Conservation (phyloP, 140 eudicot species). For the Stevia rebaudiana region DNA sequence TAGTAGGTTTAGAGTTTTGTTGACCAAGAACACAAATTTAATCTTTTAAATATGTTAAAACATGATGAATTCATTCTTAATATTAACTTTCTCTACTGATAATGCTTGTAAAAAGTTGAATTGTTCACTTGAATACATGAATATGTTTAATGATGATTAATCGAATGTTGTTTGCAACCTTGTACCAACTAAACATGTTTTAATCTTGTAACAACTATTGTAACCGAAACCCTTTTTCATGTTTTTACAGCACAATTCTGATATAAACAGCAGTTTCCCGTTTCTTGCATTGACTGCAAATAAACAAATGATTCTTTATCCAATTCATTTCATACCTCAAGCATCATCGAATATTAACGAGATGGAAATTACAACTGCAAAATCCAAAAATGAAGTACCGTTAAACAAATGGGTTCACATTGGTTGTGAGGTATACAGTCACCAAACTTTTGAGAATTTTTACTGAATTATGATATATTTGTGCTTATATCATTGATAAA, state of each 20-base stretch:
- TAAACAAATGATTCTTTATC: slow-evolving; percentile 53
- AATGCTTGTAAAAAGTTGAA: slow-evolving; percentile 2
- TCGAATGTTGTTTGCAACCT: background rate
- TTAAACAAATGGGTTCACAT: slow-evolving; percentile 71
- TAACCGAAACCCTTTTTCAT: background rate
- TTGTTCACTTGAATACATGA: background rate
- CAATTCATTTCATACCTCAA: slow-evolving; percentile 34
- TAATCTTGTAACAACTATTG: background rate
- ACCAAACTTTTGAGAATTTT: background rate
- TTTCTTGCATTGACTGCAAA: slow-evolving; percentile 53
- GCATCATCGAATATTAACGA: slow-evolving; percentile 33
- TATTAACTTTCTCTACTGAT: background rate
- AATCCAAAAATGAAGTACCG: slow-evolving; percentile 42
- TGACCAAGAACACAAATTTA: slow-evolving; percentile 1
- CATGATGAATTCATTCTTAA: slow-evolving; percentile 2
- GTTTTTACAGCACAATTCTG: slow-evolving; percentile 48
- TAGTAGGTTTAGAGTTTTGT: slow-evolving; percentile 5
- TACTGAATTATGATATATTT: background rate
- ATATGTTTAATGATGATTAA: background rate
- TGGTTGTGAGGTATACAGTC: slow-evolving; percentile 66
- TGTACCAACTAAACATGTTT: background rate
- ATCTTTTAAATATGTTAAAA: background rate
- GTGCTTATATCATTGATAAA: slow-evolving; percentile 9
- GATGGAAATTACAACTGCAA: slow-evolving; percentile 32
- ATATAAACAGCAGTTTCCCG: slow-evolving; percentile 32